Percentiles rank a stretch among this genome's conserved stretches.
Evolutionary conservation across 108 stramenopile genomes (phyloP).

Genomic region (Nitzschia sp.): DNA sequence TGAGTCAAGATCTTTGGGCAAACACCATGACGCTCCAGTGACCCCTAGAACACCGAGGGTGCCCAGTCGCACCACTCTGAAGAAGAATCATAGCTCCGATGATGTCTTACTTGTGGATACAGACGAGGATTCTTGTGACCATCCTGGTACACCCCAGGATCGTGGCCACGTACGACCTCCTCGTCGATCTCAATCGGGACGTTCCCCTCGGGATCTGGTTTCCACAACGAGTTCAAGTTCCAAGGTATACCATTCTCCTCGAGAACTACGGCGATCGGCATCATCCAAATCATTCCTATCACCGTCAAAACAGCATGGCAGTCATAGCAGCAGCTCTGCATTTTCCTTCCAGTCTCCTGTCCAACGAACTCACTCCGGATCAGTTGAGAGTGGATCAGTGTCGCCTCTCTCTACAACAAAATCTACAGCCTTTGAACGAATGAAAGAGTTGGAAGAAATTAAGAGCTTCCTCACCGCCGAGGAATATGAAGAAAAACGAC

Average conservation of each 20-base stretch:
- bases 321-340: conserved; percentile 5
- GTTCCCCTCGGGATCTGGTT: neutral
- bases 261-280: neutral
- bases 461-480: conserved; percentile 11
- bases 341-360: neutral
- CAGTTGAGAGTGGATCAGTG: too few relatives aligned
- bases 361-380: neutral
- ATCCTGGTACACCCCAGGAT: neutral
- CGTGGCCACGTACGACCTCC: neutral
- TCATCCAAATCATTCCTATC: neutral
- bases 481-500: conserved; percentile 21
- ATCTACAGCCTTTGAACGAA: conserved; percentile 15
- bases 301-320: neutral
- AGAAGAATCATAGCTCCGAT: conserved; percentile 16
- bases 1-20: neutral
- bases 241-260: neutral
- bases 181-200: conserved; percentile 6
- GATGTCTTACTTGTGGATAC: conserved; percentile 3
- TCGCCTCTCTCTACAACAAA: neutral
- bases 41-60: conserved; percentile 6
- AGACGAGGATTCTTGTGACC: neutral
- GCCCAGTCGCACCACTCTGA: neutral
- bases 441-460: conserved; percentile 20
- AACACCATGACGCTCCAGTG: neutral
- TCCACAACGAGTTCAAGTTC: neutral